phyloP scores from a whole-genome alignment of 768 basidiomycete species.

The Leccinum aurantiacum region DNA sequence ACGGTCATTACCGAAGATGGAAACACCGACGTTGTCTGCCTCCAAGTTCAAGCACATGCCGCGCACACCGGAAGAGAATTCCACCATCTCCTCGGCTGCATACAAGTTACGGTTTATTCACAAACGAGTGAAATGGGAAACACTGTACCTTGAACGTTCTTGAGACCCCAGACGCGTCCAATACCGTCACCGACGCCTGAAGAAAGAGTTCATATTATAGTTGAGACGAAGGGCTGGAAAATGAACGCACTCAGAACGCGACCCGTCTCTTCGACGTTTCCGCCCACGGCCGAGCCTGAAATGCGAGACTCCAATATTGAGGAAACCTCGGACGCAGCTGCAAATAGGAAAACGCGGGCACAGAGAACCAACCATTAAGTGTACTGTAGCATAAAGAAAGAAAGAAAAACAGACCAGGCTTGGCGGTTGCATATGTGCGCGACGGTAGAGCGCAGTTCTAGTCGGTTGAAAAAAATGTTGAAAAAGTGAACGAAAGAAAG shows the following conservation, averaged over 20 bases:
- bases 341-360: constrained; percentile 9
- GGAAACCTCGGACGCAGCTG: constrained; percentile 98
- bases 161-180: constrained; percentile 98
- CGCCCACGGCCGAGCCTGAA: constrained; percentile 84
- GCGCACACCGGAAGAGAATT: constrained; percentile 99
- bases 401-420: constrained; percentile 71
- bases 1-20: constrained; percentile 98
- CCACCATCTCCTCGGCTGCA: constrained; percentile 99
- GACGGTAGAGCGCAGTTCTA: constrained; percentile 50
- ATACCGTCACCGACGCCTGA: constrained; percentile 99
- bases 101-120: constrained; percentile 7
- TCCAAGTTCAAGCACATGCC: constrained; percentile 99
- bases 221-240: neutral
- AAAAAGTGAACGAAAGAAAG: constrained; percentile 15
- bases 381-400: neutral
- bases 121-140: neutral
- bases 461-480: constrained; percentile 8
- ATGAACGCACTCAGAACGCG: constrained; percentile 87
- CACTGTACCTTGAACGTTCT: constrained; percentile 89
- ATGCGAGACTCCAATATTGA: constrained; percentile 99
- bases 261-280: constrained; percentile 98
- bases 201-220: constrained; percentile 10
- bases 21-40: constrained; percentile 99
- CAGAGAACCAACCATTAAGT: constrained; percentile 16
- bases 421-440: constrained; percentile 96